Base-by-base conservation (phyloP, 352 stramenopile genomes). In the Pythium graminicola region DNA sequence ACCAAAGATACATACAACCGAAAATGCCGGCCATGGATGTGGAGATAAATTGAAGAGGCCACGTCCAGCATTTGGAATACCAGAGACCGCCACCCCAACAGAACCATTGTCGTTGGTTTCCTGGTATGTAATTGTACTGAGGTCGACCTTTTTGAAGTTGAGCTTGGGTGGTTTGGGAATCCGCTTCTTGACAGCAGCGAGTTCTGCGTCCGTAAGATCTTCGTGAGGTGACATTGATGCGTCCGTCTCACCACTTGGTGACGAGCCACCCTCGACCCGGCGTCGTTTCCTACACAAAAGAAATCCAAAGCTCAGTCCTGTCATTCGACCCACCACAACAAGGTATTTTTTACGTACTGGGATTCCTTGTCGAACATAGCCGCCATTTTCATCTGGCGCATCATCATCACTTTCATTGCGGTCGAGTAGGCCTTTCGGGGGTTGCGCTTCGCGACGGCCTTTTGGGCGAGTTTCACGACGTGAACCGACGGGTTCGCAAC, bases 41-140 rank as follows among this genome's bases (percentile, higher is more conserved):
- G 68, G 42, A 4, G 78, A 90, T 20, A 93, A 65, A 48, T 93
- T 93, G 60, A 93, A 93, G 20, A 93, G 67, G 3, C 83, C 83
- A 42, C 79, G 78, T 27, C 81, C 81, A 41, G 80, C 73, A 53
- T 93, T 85, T 13, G 83, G 83, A 44, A 93, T 93, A 20, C 83
- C 83, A 8, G 83, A 93, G 22, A 81, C 65, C 7, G 83, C 83
- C 14, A 93, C 81, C 24, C 83, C 83, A n/a, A 93, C 78, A 0
- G 76, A 89, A 33, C 83, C 83, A 60, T 93, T 93, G 71, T 92
- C 81, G 54, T 93, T 93, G 26, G 65, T 86, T 44, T 93, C 83
- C 32, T 74, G 67, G 50, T 89, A 80, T n/a, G 80, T 89, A 55
- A 93, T 90, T 10, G 81, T 91, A 50, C 67, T 84, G 46, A 89